Evolutionary conservation across 2,329 filamentous ascomycete species (phyloP).

Genomic region (Colletotrichum endophyticum): DNA sequence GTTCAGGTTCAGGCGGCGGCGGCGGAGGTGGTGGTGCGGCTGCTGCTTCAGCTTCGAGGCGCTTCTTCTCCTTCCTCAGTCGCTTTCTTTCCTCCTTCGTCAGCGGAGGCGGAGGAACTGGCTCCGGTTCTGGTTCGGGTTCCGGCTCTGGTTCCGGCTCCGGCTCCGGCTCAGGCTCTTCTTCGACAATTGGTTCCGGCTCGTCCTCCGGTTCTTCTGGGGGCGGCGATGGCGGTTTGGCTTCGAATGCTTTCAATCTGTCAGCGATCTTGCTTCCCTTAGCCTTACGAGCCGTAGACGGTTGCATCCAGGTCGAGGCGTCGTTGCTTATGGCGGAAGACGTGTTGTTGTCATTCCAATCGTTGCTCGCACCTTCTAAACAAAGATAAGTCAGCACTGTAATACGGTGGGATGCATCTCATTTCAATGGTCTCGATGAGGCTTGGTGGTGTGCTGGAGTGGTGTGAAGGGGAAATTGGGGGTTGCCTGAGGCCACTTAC

Average conservation of each 20-base stretch:
- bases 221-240: conserved; percentile 27
- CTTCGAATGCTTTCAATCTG: conserved; percentile 61
- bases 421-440: conserved; percentile 2
- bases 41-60: conserved; percentile 26
- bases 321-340: conserved; percentile 36
- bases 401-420: conserved; percentile 41
- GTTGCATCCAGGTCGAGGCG: conserved; percentile 44
- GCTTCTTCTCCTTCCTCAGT: conserved; percentile 45
- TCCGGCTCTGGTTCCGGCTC: conserved; percentile 24
- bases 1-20: conserved; percentile 15
- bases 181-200: conserved; percentile 18
- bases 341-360: conserved; percentile 44
- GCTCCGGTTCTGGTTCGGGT: conserved; percentile 35
- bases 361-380: conserved; percentile 47
- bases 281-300: conserved; percentile 47
- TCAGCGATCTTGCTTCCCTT: conserved; percentile 60
- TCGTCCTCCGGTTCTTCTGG: conserved; percentile 33
- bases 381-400: conserved; percentile 54
- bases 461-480: conserved; percentile 17
- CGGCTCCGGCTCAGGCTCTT: conserved; percentile 7
- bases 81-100: conserved; percentile 43
- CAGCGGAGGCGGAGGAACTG: conserved; percentile 41
- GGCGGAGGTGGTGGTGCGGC: conserved; percentile 19
- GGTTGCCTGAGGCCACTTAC: conserved; percentile 34
- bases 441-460: conserved; percentile 16